Evolutionary conservation across 495 filamentous ascomycete genomes (phyloP).

Genomic region (Talaromyces stipitatus): DNA sequence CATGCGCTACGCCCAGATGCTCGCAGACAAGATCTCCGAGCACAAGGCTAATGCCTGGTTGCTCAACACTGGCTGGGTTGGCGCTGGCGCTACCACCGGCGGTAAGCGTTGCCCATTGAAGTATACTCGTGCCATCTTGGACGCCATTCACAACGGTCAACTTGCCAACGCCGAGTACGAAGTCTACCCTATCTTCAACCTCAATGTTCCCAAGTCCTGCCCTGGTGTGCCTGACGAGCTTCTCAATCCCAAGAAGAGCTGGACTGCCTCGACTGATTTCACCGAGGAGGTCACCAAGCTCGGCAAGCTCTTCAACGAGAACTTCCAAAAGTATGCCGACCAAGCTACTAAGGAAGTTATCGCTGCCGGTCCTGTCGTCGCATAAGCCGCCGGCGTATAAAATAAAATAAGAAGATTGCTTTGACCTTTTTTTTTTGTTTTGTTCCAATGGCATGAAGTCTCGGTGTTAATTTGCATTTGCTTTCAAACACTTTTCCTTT

Average conservation of each 20-base stretch:
- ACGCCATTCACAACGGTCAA: constrained; percentile 94
- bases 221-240: constrained; percentile 81
- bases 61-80: constrained; percentile 98
- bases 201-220: constrained; percentile 81
- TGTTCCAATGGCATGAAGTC: constrained; percentile 7
- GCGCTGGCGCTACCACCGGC: constrained; percentile 86
- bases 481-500: constrained; percentile 11
- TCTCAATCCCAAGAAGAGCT: constrained; percentile 88
- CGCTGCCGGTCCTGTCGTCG: constrained; percentile 27
- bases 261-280: constrained; percentile 77
- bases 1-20: constrained; percentile 97
- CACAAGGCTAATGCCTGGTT: constrained; percentile 98
- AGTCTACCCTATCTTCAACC: constrained; percentile 94
- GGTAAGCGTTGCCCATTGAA: constrained; percentile 98
- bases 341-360: constrained; percentile 74
- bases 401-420: constrained; percentile 25
- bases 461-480: constrained; percentile 9
- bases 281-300: constrained; percentile 82
- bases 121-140: constrained; percentile 97
- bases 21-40: constrained; percentile 91
- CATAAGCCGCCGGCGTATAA: constrained; percentile 14
- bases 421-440: constrained; percentile 10
- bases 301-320: constrained; percentile 79
- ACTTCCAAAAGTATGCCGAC: constrained; percentile 91
- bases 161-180: constrained; percentile 88